Base-by-base conservation (phyloP, 2,329 filamentous ascomycete species). In the Alternaria alternata region DNA sequence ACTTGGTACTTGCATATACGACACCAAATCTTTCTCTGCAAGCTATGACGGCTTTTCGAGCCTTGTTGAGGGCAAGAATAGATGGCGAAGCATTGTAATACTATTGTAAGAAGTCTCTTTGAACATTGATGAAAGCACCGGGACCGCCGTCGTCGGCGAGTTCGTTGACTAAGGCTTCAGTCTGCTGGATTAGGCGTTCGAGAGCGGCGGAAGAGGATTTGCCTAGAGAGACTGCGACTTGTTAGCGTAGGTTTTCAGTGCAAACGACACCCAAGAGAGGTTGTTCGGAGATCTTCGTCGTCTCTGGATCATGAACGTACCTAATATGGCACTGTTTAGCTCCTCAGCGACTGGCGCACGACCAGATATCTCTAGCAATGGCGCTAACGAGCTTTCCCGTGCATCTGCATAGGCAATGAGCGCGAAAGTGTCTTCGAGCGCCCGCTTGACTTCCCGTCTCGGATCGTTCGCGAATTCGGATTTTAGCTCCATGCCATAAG, bases 271-370 rank as follows among this genome's bases (percentile, higher is more conserved):
- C 22, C 12, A 7, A 22, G 7, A 26, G 22, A 26, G 41, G 41
- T 24, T 18, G 6, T 24, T 43, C 18, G 5, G 14, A 16, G 22
- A 16, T 12, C 2, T 43, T 26, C 16, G 30, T 34, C 20, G 32
- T 14, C 8, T 41, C 8, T 22, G 7, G 5, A n/a, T 30, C 11
- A 16, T 16, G 20, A 22, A 74, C 68, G 44, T 72, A 96, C 93
- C 88, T 61, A 99, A 79, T 70, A 99, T 97, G 47, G 93, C 94
- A 62, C 92, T 92, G 78, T 98, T 98, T 57, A 99, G 83, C 78
- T 97, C 94, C 81, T 99, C 95, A 8, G 94, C 94, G 41, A 98
- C 92, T 18, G 88, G 84, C 18, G 89, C 87, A 43, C 95, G 84
- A 1, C 92, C 93, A 53, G 86, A 87, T 39, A 86, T 84, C 70